phyloP scores from a whole-genome alignment of 2,329 filamentous ascomycete species.

The Pestalotiopsis sp. region DNA sequence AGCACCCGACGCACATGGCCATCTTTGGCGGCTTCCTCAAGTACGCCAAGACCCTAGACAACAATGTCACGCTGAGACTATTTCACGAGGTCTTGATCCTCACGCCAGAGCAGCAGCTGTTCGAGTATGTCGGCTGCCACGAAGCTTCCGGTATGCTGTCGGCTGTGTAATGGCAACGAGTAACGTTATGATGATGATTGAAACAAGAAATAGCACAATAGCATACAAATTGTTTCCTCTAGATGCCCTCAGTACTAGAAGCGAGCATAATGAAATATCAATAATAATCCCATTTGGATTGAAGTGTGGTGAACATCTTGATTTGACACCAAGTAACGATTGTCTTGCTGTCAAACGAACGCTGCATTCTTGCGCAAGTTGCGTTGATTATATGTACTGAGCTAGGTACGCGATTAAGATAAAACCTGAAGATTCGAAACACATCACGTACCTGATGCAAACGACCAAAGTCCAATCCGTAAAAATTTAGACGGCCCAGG shows the following conservation, averaged over 20 bases:
- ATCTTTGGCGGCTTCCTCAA: slow-evolving; percentile 42
- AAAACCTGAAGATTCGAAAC: too few relatives aligned
- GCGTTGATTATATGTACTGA: too few relatives aligned
- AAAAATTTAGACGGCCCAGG: too few relatives aligned
- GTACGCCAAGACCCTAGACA: slow-evolving; percentile 39
- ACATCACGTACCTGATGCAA: too few relatives aligned
- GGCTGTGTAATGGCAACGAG: neutral
- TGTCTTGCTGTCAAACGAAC: neutral
- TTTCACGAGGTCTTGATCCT: slow-evolving; percentile 45
- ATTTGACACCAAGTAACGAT: neutral
- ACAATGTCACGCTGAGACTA: slow-evolving; percentile 36
- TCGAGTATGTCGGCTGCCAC: slow-evolving; percentile 46
- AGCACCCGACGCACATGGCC: slow-evolving; percentile 40
- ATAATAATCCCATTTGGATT: neutral
- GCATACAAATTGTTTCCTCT: neutral
- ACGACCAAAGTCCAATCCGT: too few relatives aligned
- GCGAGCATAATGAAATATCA: neutral
- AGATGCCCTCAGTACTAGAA: neutral
- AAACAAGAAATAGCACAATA: neutral
- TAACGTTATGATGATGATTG: neutral
- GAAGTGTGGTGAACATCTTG: neutral
- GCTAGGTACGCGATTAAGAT: too few relatives aligned
- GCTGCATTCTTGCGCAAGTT: neutral
- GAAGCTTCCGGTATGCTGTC: slow-evolving; percentile 33
- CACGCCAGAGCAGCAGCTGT: slow-evolving; percentile 39